phyloP scores from a whole-genome alignment of 164 flowering plant species.

The Aristolochia fimbriata region DNA sequence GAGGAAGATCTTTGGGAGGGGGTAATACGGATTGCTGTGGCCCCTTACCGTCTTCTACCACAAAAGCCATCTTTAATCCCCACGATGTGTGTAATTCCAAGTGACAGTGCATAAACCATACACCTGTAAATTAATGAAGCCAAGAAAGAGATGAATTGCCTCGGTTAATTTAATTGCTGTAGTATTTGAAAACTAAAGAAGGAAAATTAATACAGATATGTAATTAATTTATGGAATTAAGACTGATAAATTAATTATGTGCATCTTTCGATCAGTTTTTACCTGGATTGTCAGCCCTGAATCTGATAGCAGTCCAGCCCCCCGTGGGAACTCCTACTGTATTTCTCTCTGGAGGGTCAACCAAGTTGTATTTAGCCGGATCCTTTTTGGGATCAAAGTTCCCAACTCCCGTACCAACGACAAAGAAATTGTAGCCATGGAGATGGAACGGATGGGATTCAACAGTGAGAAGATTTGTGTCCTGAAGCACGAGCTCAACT shows the following conservation, averaged over 20 bases:
- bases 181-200: too few species aligned
- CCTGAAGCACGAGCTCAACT: constrained; percentile 62
- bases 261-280: not conserved
- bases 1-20: constrained; percentile 63
- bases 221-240: too few species aligned
- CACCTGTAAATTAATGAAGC: constrained; percentile 27
- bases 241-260: too few species aligned
- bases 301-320: constrained; percentile 74
- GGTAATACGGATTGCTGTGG: constrained; percentile 54
- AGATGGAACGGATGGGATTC: constrained; percentile 76
- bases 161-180: too few species aligned
- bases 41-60: constrained; percentile 63
- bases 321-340: constrained; percentile 74
- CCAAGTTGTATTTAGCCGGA: constrained; percentile 47
- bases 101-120: constrained; percentile 82
- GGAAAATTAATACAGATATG: too few species aligned
- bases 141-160: not conserved
- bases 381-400: constrained; percentile 46
- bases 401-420: constrained; percentile 59
- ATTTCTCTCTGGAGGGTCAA: constrained; percentile 80
- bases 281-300: constrained; percentile 82
- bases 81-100: constrained; percentile 67
- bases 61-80: constrained; percentile 75
- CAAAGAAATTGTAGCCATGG: constrained; percentile 74
- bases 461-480: constrained; percentile 50